These are phyloP conservation scores for Podospora tetraspora DNA, from an alignment of 495 filamentous ascomycete genomes.

Conservation along the genomic window DNA sequence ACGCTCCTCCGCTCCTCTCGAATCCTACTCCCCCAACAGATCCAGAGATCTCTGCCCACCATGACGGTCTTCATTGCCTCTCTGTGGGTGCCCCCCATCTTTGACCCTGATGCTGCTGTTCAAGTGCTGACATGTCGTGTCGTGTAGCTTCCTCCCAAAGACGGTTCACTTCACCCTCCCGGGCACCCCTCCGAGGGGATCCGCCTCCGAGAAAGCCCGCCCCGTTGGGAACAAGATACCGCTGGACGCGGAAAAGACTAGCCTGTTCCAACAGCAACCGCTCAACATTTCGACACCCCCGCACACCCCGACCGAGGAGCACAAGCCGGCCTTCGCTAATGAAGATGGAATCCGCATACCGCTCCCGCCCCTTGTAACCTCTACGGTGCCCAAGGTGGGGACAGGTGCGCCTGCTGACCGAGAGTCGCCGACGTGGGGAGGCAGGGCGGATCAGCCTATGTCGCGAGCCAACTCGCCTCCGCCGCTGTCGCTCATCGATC, in stretches of 20 bases:
- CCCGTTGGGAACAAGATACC: slow-evolving; percentile 20
- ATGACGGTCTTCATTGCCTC: slow-evolving; percentile 83
- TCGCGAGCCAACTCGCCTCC: slow-evolving; percentile 63
- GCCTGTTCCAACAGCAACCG: slow-evolving; percentile 42
- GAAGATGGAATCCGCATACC: slow-evolving; percentile 46
- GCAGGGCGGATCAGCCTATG: slow-evolving; percentile 64
- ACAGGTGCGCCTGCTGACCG: slow-evolving; percentile 54
- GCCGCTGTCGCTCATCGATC: slow-evolving; percentile 65
- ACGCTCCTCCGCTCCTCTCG: not conserved
- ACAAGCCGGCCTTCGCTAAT: slow-evolving; percentile 50
- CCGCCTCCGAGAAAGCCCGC: slow-evolving; percentile 30
- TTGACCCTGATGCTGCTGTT: not conserved
- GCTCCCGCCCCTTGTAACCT: slow-evolving; percentile 31
- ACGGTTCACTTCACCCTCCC: slow-evolving; percentile 70
- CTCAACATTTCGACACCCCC: slow-evolving; percentile 42
- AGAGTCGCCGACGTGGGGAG: slow-evolving; percentile 66
- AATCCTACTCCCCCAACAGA: not conserved
- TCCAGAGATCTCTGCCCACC: slow-evolving; percentile 27
- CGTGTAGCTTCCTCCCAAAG: slow-evolving; percentile 75
- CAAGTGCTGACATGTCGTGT: not conserved
- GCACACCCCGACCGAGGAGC: slow-evolving; percentile 58
- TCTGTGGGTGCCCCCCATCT: slow-evolving; percentile 53
- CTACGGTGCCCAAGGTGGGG: slow-evolving; percentile 5
- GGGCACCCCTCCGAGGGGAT: slow-evolving; percentile 31
- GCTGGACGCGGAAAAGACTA: slow-evolving; percentile 34